Percentiles rank a stretch among this genome's conserved stretches.
These are phyloP conservation scores for Coniferiporia weirii DNA, from an alignment of 1,284 basidiomycete species.

Conservation along the genomic window DNA sequence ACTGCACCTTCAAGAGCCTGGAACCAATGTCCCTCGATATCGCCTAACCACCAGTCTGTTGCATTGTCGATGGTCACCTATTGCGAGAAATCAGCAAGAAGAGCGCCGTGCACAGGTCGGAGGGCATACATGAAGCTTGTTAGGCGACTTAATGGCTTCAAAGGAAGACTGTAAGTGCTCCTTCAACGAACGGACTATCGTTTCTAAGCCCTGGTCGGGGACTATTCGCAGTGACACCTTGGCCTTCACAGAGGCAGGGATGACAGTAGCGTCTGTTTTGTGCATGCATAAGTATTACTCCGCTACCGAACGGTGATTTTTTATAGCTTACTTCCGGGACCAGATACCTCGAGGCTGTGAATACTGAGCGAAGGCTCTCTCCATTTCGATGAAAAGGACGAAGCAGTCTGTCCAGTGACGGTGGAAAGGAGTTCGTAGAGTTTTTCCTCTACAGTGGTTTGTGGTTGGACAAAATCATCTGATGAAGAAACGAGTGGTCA, in stretches of 20 bases:
- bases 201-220: constrained; percentile 83
- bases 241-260: constrained; percentile 75
- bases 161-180: constrained; percentile 62
- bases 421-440: constrained; percentile 65
- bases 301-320: background rate
- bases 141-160: constrained; percentile 57
- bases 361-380: constrained; percentile 72
- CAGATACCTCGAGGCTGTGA: constrained; percentile 67
- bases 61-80: constrained; percentile 78
- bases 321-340: constrained; percentile 56
- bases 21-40: constrained; percentile 80
- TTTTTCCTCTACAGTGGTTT: constrained; percentile 61
- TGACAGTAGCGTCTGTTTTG: constrained; percentile 72
- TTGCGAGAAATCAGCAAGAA: background rate
- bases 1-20: constrained; percentile 78
- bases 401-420: constrained; percentile 60
- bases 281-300: background rate
- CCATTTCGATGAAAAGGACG: constrained; percentile 72
- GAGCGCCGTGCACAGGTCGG: background rate
- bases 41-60: constrained; percentile 95
- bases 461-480: constrained; percentile 74
- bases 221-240: constrained; percentile 89
- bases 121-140: constrained; percentile 56
- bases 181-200: constrained; percentile 59
- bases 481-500: constrained; percentile 3